Base-by-base conservation (phyloP, 768 basidiomycete species). In the Russula virescens region DNA sequence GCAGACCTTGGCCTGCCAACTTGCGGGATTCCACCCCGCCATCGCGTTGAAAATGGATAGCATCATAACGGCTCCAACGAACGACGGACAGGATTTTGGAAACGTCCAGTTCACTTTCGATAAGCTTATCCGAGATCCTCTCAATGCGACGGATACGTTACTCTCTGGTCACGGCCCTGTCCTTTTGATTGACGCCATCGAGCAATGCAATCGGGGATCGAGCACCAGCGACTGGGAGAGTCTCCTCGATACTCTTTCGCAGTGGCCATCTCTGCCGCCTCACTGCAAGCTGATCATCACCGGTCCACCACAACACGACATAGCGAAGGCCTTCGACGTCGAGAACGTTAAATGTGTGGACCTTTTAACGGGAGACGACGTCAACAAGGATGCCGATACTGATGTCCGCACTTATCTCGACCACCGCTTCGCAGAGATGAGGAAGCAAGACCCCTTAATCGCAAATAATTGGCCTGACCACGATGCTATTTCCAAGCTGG, bases 251-350 rank as follows among this genome's bases (percentile, higher is more conserved):
- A 62, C 64, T 13, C 43, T 65, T 48, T 16, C 16, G 3, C 23
- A 26, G 28, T 65, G 64, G 64, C 23, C 5, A 48, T n/a, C n/a
- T n/a, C 49, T 65, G 5, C 64, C 64, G 7, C 55, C 19, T 10
- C 52, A 65, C 48, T 65, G 34, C 60, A 65, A 65, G 43, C 64
- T 65, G 19, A 46, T 65, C 18, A 25, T 65, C 55, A 65, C 51
- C 11, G 55, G 62, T 25, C 57, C 56, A 38, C 55, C 55, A 1
- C 55, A 53, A n/a, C 21, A 45, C 35, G 62, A 66, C 23, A 58
- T 66, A 28, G 38, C 35, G 9, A 58, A 49, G 18, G 52, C 35
- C 47, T 63, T 66, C 18, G 56, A 58, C 23, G 52, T 19, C 19
- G 35, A 35, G 40, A 34, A 63, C 10, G 23, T 63, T 14, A 49